These are phyloP conservation scores for Aspergillus funiculosus DNA, from an alignment of 495 filamentous ascomycete species.

Conservation along the genomic window DNA sequence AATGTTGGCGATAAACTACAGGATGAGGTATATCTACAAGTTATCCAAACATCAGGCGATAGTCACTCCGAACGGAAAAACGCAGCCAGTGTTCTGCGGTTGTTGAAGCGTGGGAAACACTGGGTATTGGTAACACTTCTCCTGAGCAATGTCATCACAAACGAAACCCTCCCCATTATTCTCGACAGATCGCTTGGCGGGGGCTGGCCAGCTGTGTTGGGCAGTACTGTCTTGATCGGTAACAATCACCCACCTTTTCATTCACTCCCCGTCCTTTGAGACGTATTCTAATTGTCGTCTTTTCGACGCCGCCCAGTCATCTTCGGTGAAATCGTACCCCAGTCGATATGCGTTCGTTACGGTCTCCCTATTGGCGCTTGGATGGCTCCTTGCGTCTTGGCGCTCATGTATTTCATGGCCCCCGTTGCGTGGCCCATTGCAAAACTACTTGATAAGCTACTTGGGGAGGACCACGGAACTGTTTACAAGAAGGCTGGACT, in stretches of 20 bases:
- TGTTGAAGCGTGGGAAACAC: slow-evolving; percentile 87
- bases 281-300: slow-evolving; percentile 18
- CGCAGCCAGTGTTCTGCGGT: slow-evolving; percentile 69
- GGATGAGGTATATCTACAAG: slow-evolving; percentile 95
- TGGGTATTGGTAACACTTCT: slow-evolving; percentile 98
- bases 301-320: slow-evolving; percentile 57
- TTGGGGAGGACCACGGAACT: slow-evolving; percentile 89
- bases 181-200: slow-evolving; percentile 90
- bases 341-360: slow-evolving; percentile 94
- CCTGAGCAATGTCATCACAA: slow-evolving; percentile 94
- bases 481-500: slow-evolving; percentile 94
- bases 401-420: slow-evolving; percentile 85
- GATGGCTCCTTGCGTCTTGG: slow-evolving; percentile 83
- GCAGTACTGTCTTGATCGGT: slow-evolving; percentile 92
- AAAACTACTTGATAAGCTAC: slow-evolving; percentile 78
- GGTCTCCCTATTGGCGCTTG: slow-evolving; percentile 93
- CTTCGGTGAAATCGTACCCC: slow-evolving; percentile 92
- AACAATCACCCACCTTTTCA: slow-evolving; percentile 24
- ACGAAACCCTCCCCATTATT: slow-evolving; percentile 93
- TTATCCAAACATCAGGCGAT: slow-evolving; percentile 82
- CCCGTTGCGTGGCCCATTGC: slow-evolving; percentile 86
- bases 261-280: background rate
- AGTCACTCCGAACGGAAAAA: slow-evolving; percentile 66
- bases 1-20: slow-evolving; percentile 33
- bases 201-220: slow-evolving; percentile 88